phyloP scores from a whole-genome alignment of 1,284 basidiomycete species.

The Trametes pubescens region DNA sequence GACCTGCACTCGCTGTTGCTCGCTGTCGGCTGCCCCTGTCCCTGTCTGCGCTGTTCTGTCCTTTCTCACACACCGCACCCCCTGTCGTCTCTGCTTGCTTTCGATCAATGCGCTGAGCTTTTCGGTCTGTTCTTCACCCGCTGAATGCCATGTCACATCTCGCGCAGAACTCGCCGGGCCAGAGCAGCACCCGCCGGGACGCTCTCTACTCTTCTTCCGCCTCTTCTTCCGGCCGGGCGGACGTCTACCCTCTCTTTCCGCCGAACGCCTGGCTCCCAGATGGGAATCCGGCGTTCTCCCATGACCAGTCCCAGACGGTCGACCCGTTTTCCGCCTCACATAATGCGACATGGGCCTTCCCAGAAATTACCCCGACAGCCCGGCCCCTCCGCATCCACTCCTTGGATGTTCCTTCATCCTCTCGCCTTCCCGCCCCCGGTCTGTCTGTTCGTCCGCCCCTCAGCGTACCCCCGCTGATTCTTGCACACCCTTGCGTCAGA shows the following conservation, averaged over 20 bases:
- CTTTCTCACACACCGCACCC: background rate
- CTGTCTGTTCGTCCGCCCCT: background rate
- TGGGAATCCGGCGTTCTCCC: constrained; percentile 13
- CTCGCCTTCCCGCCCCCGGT: constrained; percentile 1
- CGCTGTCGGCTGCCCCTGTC: background rate
- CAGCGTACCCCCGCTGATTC: background rate
- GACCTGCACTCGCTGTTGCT: background rate
- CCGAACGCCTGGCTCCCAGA: constrained; percentile 9
- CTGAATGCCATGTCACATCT: constrained; percentile 11
- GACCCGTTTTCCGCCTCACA: constrained; percentile 9
- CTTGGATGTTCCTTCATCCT: constrained; percentile 8
- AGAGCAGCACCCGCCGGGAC: background rate
- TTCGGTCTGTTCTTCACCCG: constrained; percentile 4
- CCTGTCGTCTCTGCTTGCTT: background rate
- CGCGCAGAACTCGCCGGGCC: constrained; percentile 2
- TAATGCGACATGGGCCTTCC: constrained; percentile 12
- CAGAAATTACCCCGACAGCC: constrained; percentile 9
- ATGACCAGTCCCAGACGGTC: constrained; percentile 16
- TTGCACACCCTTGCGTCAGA: background rate
- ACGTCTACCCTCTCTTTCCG: background rate
- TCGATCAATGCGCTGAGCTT: background rate
- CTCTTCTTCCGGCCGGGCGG: constrained; percentile 16
- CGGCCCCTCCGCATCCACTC: constrained; percentile 19
- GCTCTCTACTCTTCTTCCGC: constrained; percentile 5
- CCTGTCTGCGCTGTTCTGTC: background rate